Conservation (phyloP, 257 asterid genomes). For the Asclepias syriaca region DNA sequence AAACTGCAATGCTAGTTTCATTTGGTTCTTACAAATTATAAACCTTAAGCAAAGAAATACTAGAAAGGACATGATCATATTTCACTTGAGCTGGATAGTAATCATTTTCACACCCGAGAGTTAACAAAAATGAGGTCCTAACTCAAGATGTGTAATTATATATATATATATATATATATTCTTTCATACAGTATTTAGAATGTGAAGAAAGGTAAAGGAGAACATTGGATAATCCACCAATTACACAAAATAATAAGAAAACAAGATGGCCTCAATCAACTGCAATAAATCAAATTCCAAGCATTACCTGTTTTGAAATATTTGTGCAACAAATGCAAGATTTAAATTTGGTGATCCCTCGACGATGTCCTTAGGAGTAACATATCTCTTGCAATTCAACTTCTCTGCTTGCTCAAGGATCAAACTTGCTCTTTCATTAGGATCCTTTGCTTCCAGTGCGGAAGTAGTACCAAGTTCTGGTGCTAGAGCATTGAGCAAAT, state of each 20-base stretch:
- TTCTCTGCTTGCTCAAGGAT: slow-evolving; percentile 91
- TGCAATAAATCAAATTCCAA: not conserved
- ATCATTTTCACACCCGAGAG: not conserved
- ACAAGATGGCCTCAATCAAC: not conserved
- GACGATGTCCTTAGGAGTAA: slow-evolving; percentile 79
- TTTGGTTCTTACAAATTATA: not conserved
- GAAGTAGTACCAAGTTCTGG: slow-evolving; percentile 73
- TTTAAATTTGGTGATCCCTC: slow-evolving; percentile 85
- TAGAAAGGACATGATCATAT: not conserved
- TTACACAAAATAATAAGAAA: not conserved
- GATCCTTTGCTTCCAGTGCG: slow-evolving; percentile 65
- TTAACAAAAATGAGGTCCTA: not conserved
- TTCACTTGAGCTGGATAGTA: not conserved
- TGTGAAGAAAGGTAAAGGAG: not conserved
- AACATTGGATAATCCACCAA: not conserved
- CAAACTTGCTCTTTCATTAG: slow-evolving; percentile 80
- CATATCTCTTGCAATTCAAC: slow-evolving; percentile 77
- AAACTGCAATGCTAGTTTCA: not conserved
- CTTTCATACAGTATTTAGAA: not conserved
- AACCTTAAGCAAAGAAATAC: not conserved
- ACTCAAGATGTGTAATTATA: not conserved
- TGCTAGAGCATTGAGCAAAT: slow-evolving; percentile 83
- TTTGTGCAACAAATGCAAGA: slow-evolving; percentile 97
- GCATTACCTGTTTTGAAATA: slow-evolving; percentile 79
- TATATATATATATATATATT: no score